These are phyloP conservation scores for Umbelopsis sp. DNA, from an alignment of 371 early-diverging fungal species.

Conservation along the genomic window DNA sequence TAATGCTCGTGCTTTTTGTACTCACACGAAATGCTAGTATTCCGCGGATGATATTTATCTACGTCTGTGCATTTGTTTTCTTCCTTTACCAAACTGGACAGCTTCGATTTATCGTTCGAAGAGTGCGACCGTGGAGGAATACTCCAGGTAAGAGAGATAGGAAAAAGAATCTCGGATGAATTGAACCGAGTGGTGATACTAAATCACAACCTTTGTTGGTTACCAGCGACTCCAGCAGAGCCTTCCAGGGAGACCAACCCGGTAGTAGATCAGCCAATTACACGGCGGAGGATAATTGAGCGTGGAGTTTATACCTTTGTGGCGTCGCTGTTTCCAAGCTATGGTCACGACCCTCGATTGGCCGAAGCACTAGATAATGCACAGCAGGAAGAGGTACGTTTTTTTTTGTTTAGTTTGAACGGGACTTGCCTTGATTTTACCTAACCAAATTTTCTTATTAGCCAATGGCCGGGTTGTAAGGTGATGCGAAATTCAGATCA, in stretches of 20 bases:
- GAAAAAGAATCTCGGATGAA: not conserved
- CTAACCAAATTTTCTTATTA: not conserved
- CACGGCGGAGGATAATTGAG: conserved; percentile 29
- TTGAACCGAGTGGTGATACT: not conserved
- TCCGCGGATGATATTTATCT: conserved; percentile 42
- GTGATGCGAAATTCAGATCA: not conserved
- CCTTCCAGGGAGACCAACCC: not conserved
- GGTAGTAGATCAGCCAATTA: conserved; percentile 22
- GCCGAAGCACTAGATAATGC: conserved; percentile 49
- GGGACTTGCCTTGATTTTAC: not conserved
- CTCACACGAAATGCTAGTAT: conserved; percentile 48
- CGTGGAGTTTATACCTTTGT: conserved; percentile 44
- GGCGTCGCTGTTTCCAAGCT: conserved; percentile 50
- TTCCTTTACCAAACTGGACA: conserved; percentile 52
- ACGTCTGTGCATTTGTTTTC: conserved; percentile 39
- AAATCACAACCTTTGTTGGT: not conserved
- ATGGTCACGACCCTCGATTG: conserved; percentile 42
- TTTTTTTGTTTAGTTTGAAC: not conserved
- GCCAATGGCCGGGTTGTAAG: conserved; percentile 5
- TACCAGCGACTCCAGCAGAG: conserved; percentile 14
- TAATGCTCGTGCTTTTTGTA: conserved; percentile 41
- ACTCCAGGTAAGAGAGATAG: not conserved
- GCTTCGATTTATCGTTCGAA: conserved; percentile 42
- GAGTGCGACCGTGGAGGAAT: conserved; percentile 25
- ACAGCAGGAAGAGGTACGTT: conserved; percentile 28